Base-by-base conservation (phyloP, 2,329 filamentous ascomycete genomes). In the Dactylonectria estremocensis region DNA sequence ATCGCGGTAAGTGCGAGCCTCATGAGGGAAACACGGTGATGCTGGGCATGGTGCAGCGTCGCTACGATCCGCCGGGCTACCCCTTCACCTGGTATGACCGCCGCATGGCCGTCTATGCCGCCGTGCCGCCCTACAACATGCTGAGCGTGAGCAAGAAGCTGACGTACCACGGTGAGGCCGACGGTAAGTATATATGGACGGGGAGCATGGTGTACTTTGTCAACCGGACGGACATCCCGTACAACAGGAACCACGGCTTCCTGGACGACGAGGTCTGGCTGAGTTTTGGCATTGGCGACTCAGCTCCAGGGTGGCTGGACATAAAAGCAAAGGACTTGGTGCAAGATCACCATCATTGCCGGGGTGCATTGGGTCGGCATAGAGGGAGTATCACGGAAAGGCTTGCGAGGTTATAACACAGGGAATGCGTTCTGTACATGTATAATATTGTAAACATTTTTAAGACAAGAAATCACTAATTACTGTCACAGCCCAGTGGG, bases 121-220 rank as follows among this genome's bases (percentile, higher is more conserved):
- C 72, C 2, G 46, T 65, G 16, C 53, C 71, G 18, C 72, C 72
- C 5, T 73, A 54, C 45, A 64, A 65, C 5, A 72, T 73, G 71
- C 66, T 73, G 67, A 74, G 72, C 45, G 61, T 72, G 22, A 73
- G 72, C 61, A 73, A 74, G 64, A 74, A 70, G 59, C 64, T 73
- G 46, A 72, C 69, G 2, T 73, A 73, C 33, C 69, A 74, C 45
- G 72, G 72, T 52, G 72, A 73, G 61, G 72, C 61, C 5, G 69
- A 73, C n/a, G 70, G 63, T 57, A 74, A 59, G 22, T 73, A 73
- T 31, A 74, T 70, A 2, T 73, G 72, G 72, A 73, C 72, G 2
- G 72, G 72, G 16, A 73, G 72, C 64, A 73, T 73, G 72, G 71
- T 73, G 7, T 73, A 70, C 16, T 61, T 69, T n/a, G 64, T 58